Evolutionary conservation across 352 stramenopile species (phyloP).

Genomic region (Phytophthora constricta): DNA sequence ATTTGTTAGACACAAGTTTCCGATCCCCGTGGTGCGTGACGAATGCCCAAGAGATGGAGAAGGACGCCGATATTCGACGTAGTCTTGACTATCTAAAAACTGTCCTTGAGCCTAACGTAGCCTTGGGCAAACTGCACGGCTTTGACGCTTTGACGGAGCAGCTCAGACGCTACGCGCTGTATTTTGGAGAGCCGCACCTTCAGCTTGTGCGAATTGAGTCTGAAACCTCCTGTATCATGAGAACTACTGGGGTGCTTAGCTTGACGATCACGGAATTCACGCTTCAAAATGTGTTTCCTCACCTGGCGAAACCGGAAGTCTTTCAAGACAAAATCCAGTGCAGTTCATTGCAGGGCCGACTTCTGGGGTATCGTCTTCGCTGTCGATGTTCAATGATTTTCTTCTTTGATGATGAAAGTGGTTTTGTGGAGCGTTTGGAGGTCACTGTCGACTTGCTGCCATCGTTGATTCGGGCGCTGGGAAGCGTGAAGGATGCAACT

Average conservation of each 20-base stretch:
- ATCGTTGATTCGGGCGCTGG: slow-evolving; percentile 13
- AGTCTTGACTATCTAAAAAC: no score
- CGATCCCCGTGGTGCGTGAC: slow-evolving; percentile 17
- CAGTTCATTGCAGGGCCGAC: slow-evolving; percentile 2
- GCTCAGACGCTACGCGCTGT: slow-evolving; percentile 25
- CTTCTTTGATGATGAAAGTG: slow-evolving; percentile 15
- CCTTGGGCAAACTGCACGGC: slow-evolving; percentile 18
- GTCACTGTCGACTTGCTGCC: slow-evolving; percentile 15
- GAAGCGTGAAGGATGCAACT: slow-evolving; percentile 10
- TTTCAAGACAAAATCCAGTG: background rate
- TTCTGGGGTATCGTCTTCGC: slow-evolving; percentile 14
- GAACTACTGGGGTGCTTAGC: slow-evolving; percentile 10
- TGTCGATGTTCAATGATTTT: slow-evolving; percentile 19
- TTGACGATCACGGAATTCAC: slow-evolving; percentile 25
- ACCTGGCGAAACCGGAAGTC: slow-evolving; percentile 7
- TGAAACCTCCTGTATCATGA: slow-evolving; percentile 5
- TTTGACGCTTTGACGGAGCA: slow-evolving; percentile 24
- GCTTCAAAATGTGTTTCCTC: slow-evolving; percentile 15
- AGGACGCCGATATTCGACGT: slow-evolving; percentile 14
- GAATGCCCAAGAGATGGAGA: slow-evolving; percentile 10
- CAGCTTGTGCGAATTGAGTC: slow-evolving; percentile 20
- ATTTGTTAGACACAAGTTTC: slow-evolving; percentile 20
- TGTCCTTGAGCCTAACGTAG: slow-evolving; percentile 18
- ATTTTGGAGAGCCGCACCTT: slow-evolving; percentile 20
- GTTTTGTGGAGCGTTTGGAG: slow-evolving; percentile 14